phyloP scores from a whole-genome alignment of 345 rosid genomes.

The Corymbia maculata region DNA sequence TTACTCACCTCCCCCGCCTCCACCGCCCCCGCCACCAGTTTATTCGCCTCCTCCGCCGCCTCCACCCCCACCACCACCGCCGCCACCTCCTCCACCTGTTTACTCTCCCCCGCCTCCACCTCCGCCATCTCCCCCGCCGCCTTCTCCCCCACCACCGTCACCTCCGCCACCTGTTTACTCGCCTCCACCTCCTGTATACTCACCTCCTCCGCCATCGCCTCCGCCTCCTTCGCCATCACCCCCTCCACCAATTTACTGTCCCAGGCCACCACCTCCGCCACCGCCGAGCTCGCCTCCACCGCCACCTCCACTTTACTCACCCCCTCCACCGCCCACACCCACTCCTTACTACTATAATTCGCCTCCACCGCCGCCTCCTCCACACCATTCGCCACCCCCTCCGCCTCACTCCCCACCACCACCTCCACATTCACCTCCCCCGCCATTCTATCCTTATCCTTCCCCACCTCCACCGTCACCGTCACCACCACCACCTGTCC shows the following conservation, averaged over 20 bases:
- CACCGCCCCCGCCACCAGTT: conserved; percentile 32
- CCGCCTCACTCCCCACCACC: conserved; percentile 7
- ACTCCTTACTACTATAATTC: neutral
- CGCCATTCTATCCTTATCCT: conserved; percentile 2
- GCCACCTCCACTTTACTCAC: conserved; percentile 5
- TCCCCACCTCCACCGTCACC: conserved; percentile 14
- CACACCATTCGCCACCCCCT: neutral
- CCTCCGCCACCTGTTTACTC: conserved; percentile 4
- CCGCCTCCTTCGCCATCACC: conserved; percentile 2
- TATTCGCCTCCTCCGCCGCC: conserved; percentile 31
- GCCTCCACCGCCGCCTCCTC: conserved; percentile 3
- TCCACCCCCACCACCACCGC: conserved; percentile 10
- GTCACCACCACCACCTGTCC: conserved; percentile 28
- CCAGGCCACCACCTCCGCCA: conserved; percentile 1
- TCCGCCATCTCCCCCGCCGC: neutral
- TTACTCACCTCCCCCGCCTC: conserved; percentile 13
- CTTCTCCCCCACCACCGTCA: conserved; percentile 1
- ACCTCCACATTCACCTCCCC: neutral
- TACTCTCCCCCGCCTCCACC: conserved; percentile 1
- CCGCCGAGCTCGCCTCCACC: conserved; percentile 11
- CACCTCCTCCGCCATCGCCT: conserved; percentile 22
- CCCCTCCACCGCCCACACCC: conserved; percentile 4
- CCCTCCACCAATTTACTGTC: neutral
- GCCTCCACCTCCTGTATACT: conserved; percentile 20
- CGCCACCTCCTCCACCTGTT: conserved; percentile 14